Evolutionary conservation across 2,329 filamentous ascomycete genomes (phyloP), one percentile per base, ranked within the genome.

Genomic region (Tolypocladium amazonense): DNA sequence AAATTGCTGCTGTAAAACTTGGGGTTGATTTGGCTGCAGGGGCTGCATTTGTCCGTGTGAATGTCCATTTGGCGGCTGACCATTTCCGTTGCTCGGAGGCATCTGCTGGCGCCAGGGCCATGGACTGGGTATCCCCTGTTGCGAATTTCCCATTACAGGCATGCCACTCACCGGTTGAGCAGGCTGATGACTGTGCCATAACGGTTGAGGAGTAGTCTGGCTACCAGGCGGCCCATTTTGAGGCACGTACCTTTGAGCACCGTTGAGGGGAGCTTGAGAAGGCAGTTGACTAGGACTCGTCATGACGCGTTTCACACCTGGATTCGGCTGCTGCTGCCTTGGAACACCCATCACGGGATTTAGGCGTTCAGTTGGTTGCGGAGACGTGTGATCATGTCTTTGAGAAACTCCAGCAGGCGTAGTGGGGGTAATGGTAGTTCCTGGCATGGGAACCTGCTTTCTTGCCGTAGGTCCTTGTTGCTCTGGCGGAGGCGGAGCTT

Each of bases 121-220:
- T 23, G 38, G 43, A 45, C 33, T 27, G 0, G 58, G 14, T 25
- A 50, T 54, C 27, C 27, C 30, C 20, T 35, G 27, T 56, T 56
- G 45, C 23, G 43, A 35, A 25, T 58, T 35, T 6, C 58, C 59
- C 35, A 60, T 54, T 25, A 56, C 39, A 1, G 61, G 57, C 62
- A 64, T 64, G 4, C 56, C 61, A 27, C 59, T 62, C 23, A 58
- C 59, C 6, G 62, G 62, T 18, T 59, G 54, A 35, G n/a, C 7
- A 14, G 60, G 58, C 6, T 63, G 62, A n/a, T 59, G 54, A 43
- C 4, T 53, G 35, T 58, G 55, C 20, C 57, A 54, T 41, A 57
- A 57, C 14, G 41, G 54, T 27, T 58, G 58, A 7, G 47, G 23
- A 37, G 43, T 15, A 23, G n/a, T 30, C 20, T 60, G 59, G 9